Percentiles rank a stretch among this genome's conserved stretches.
These are phyloP conservation scores for Monilinia vaccinii-corymbosi DNA, from an alignment of 2,329 filamentous ascomycete species.

Conservation along the genomic window DNA sequence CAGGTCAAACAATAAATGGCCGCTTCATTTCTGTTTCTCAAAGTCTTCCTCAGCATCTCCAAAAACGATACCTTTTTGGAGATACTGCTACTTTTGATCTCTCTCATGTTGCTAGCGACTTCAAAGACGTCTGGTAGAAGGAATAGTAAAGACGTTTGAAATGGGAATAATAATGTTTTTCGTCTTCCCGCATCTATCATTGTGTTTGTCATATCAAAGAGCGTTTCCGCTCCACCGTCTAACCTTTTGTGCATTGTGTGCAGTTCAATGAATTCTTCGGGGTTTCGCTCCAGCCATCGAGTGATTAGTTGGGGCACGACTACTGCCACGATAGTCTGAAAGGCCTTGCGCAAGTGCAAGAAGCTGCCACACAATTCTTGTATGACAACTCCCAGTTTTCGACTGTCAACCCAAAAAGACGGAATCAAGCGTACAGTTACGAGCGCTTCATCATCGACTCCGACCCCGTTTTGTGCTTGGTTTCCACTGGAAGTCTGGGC, in stretches of 20 bases:
- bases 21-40: conserved; percentile 56
- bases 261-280: conserved; percentile 54
- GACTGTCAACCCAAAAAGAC: conserved; percentile 55
- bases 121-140: conserved; percentile 61
- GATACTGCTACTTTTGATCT: conserved; percentile 52
- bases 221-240: conserved; percentile 56
- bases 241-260: conserved; percentile 52
- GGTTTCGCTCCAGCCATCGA: conserved; percentile 57
- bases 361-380: conserved; percentile 60
- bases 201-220: conserved; percentile 61
- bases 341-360: conserved; percentile 53
- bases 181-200: conserved; percentile 49
- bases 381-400: conserved; percentile 51
- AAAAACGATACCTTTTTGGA: conserved; percentile 58
- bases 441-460: conserved; percentile 34
- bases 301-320: conserved; percentile 54
- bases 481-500: conserved; percentile 22
- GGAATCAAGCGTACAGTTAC: conserved; percentile 50
- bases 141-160: conserved; percentile 54
- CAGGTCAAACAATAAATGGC: conserved; percentile 58
- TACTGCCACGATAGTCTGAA: conserved; percentile 55
- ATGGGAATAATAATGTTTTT: conserved; percentile 48
- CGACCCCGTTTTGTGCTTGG: conserved; percentile 16
- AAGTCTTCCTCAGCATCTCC: conserved; percentile 51
- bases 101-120: conserved; percentile 57